Conservation (phyloP, 805 yeast genomes). For the Teunomyces gatunensis region DNA sequence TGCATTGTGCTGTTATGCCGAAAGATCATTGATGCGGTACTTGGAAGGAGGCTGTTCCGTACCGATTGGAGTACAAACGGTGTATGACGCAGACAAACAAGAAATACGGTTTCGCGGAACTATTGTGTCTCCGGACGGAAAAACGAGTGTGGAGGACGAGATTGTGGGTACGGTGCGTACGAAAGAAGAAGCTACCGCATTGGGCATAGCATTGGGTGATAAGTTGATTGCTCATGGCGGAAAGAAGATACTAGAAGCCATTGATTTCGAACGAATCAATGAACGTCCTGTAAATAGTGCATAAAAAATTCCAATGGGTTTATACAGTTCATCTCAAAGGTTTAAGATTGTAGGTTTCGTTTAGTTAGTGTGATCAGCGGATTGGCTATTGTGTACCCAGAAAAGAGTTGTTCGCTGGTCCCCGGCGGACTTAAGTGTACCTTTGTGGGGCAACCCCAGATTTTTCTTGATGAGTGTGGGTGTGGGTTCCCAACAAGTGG, state of each 20-base stretch:
- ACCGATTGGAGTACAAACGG: constrained; percentile 87
- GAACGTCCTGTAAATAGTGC: constrained; percentile 24
- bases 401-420: background rate
- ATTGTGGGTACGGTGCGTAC: constrained; percentile 36
- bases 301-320: background rate
- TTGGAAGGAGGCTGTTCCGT: constrained; percentile 98
- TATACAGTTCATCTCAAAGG: no score
- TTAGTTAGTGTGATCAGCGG: no score
- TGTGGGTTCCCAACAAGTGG: background rate
- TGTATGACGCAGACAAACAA: constrained; percentile 43
- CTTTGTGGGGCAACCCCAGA: constrained; percentile 3
- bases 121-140: constrained; percentile 85
- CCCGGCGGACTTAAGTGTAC: background rate
- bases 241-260: constrained; percentile 72
- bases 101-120: constrained; percentile 59
- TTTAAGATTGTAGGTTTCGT: no score
- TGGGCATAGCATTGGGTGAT: constrained; percentile 71
- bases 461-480: background rate
- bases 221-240: constrained; percentile 75
- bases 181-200: constrained; percentile 60
- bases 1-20: constrained; percentile 79
- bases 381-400: no score
- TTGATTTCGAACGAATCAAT: constrained; percentile 66
- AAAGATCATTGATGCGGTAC: constrained; percentile 79
- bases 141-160: constrained; percentile 59